Base-by-base conservation (phyloP, 1,284 basidiomycete genomes). In the Tilletia horrida region DNA sequence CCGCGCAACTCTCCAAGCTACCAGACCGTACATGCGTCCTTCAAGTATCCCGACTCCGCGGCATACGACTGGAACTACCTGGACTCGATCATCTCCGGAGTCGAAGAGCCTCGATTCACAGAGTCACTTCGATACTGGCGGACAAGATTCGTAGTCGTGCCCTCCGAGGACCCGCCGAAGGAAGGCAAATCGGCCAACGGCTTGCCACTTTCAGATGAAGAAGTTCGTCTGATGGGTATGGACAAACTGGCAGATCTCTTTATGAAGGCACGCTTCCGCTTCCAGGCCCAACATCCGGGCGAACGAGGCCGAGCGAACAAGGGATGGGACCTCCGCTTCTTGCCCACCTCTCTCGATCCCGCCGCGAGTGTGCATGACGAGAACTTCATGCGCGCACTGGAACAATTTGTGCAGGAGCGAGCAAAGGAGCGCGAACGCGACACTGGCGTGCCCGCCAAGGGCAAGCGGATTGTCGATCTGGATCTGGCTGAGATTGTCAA, bases 121-220 rank as follows among this genome's bases (percentile, higher is more conserved):
- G 80, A 78, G 62, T 76, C 70, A 63, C 69, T 75, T 62, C 71
- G 73, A 18, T 96, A 95, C 79, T 97, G 94, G 92, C 87, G 94
- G 6, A 96, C 93, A 0, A 87, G 94, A n/a, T 96, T 97, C 79
- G 87, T 97, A 27, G 88, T 98, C 21, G 91, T 97, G 59, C 95
- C 95, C 0, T 89, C 91, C 0, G 86, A 88, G 11, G 89, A 89
- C 67, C 85, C 86, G 43, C 90, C 88, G 69, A 86, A 92, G 66
- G 74, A 69, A 62, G 83, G 73, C 77, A 71, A 67, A 63, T 77
- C 73, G 27, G 69, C 72, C 2, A 70, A 77, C 57, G 78, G 80
- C 43, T 82, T 81, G 65, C 68, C 71, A 35, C 67, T 81, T 42
- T 88, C 90, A 73, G 89, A 92, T 42, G 91, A 94, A 80, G 94